Conservation (phyloP, 2,329 filamentous ascomycete species). For the Fusarium sublunatum region DNA sequence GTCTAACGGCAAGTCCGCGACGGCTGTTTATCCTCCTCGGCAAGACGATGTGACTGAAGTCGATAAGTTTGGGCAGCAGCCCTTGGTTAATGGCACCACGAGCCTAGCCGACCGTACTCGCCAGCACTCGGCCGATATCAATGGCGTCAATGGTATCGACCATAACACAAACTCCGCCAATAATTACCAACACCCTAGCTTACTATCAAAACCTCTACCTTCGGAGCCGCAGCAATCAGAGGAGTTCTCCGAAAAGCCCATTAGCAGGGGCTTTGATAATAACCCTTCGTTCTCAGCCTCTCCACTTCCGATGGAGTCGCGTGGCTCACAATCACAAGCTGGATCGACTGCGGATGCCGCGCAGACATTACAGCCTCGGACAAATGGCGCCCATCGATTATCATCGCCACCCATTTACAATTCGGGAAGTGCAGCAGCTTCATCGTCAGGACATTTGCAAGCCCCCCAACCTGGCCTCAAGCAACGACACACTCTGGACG, state of each 20-base stretch:
- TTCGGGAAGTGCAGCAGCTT: conserved; percentile 53
- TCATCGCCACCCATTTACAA: conserved; percentile 72
- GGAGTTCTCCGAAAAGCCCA: conserved; percentile 24
- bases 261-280: conserved; percentile 34
- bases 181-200: conserved; percentile 26
- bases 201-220: conserved; percentile 40
- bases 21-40: conserved; percentile 46
- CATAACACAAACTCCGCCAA: conserved; percentile 21
- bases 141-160: conserved; percentile 29
- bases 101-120: conserved; percentile 48
- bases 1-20: conserved; percentile 64
- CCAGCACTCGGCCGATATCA: conserved; percentile 30
- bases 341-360: conserved; percentile 45
- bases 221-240: conserved; percentile 35
- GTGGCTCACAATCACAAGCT: conserved; percentile 33
- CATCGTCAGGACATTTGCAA: conserved; percentile 64
- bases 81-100: conserved; percentile 45
- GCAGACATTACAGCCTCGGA: conserved; percentile 40
- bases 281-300: conserved; percentile 19
- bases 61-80: conserved; percentile 38
- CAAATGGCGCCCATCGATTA: conserved; percentile 64
- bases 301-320: conserved; percentile 28
- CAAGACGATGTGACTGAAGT: conserved; percentile 43
- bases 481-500: conserved; percentile 89
- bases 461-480: conserved; percentile 66